Conservation (phyloP, 768 basidiomycete species). For the Sarcodon sp. region DNA sequence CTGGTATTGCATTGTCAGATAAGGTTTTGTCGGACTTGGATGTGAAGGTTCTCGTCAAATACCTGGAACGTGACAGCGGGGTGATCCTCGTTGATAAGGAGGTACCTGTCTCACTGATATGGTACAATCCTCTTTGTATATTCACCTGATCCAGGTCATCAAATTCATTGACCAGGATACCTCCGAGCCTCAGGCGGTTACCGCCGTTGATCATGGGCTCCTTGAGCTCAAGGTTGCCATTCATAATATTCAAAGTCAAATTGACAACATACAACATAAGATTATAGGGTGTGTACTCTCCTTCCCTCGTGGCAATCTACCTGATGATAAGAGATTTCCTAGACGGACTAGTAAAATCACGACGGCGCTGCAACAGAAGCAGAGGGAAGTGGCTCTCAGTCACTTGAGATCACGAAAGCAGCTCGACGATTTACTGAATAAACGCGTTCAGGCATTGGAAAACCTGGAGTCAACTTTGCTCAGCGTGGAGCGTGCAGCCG, state of each 20-base stretch:
- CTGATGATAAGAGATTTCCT: constrained; percentile 34
- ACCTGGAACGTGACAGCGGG: constrained; percentile 63
- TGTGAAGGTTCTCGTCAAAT: constrained; percentile 57
- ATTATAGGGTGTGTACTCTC: not conserved
- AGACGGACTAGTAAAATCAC: constrained; percentile 63
- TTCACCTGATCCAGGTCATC: not conserved
- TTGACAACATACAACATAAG: not conserved
- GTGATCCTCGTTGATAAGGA: constrained; percentile 9
- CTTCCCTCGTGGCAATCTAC: constrained; percentile 20
- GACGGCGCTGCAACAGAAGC: constrained; percentile 51
- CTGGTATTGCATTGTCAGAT: constrained; percentile 21
- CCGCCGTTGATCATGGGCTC: not conserved
- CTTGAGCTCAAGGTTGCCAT: not conserved
- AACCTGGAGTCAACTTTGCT: constrained; percentile 52
- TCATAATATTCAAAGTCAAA: not conserved
- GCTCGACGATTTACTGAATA: constrained; percentile 62
- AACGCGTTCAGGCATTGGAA: constrained; percentile 61
- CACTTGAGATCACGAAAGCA: constrained; percentile 75
- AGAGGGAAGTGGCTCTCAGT: constrained; percentile 60
- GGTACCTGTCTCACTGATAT: not conserved
- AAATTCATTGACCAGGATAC: not conserved
- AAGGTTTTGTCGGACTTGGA: constrained; percentile 48
- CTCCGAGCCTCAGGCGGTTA: not conserved
- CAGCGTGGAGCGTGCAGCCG: not conserved
- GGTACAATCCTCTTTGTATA: not conserved